Conservation (phyloP, 768 basidiomycete genomes). For the Lentinus brumalis region DNA sequence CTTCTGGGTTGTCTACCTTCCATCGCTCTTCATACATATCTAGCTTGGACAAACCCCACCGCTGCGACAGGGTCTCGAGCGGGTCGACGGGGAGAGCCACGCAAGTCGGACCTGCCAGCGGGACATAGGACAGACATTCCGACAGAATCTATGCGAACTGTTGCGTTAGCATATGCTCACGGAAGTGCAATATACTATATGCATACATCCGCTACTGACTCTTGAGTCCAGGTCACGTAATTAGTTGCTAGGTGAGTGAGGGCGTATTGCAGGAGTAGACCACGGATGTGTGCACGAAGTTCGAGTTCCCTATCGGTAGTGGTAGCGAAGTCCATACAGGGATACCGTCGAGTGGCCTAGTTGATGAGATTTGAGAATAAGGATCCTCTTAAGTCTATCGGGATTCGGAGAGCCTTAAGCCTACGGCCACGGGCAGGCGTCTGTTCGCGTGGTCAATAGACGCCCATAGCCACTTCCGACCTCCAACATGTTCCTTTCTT, state of each 20-base stretch:
- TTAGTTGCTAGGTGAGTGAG: conserved; percentile 55
- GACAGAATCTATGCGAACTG: conserved; percentile 41
- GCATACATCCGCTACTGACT: conserved; percentile 47
- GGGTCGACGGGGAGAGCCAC: conserved; percentile 58
- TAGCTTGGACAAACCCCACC: conserved; percentile 37
- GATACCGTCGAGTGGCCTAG: too few relatives aligned
- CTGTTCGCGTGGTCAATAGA: too few relatives aligned
- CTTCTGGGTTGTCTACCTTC: conserved; percentile 26
- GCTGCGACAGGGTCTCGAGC: conserved; percentile 43
- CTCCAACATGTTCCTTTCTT: too few relatives aligned
- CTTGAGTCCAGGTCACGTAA: conserved; percentile 50
- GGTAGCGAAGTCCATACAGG: background rate
- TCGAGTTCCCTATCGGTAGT: conserved; percentile 18
- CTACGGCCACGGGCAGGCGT: too few relatives aligned
- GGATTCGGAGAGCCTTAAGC: too few relatives aligned
- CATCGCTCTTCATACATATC: conserved; percentile 49
- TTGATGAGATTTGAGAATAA: too few relatives aligned
- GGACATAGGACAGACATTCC: conserved; percentile 43
- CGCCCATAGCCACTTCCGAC: too few relatives aligned
- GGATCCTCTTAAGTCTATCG: too few relatives aligned
- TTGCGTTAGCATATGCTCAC: background rate
- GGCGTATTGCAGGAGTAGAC: conserved; percentile 56
- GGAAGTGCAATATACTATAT: background rate
- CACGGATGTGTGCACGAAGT: conserved; percentile 50
- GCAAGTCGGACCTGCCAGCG: conserved; percentile 52